phyloP scores from a whole-genome alignment of 805 yeast genomes.

The Soucietia sequanensis region DNA sequence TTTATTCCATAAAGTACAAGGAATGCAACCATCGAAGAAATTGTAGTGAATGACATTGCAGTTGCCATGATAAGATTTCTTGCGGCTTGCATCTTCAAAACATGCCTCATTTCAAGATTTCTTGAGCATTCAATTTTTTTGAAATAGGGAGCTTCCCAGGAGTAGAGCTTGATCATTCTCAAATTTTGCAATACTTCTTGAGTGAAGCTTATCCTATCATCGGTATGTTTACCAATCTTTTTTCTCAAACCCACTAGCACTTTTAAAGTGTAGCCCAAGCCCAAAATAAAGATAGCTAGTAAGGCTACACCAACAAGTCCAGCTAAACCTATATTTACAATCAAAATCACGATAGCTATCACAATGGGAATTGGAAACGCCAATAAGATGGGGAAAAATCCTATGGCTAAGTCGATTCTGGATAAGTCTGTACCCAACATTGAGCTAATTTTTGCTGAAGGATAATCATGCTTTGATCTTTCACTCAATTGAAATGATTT shows the following conservation, averaged over 20 bases:
- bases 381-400: conserved; percentile 8
- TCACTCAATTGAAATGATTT: conserved; percentile 14
- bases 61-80: conserved; percentile 11
- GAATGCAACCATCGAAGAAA: conserved; percentile 17
- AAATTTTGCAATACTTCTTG: conserved; percentile 15
- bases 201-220: conserved; percentile 11
- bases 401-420: conserved; percentile 12
- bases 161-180: conserved; percentile 17
- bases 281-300: conserved; percentile 9
- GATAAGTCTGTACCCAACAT: conserved; percentile 15
- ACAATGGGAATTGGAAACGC: conserved; percentile 10
- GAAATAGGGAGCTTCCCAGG: conserved; percentile 18
- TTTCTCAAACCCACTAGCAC: conserved; percentile 9
- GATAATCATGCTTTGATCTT: conserved; percentile 10
- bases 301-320: conserved; percentile 16
- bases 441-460: conserved; percentile 12
- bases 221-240: conserved; percentile 10
- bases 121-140: conserved; percentile 8
- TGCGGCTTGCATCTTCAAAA: conserved; percentile 12
- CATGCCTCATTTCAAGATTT: conserved; percentile 9
- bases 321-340: conserved; percentile 14
- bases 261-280: conserved; percentile 5
- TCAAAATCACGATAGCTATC: conserved; percentile 12
- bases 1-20: conserved; percentile 12
- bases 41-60: conserved; percentile 9